Conservation (phyloP, 805 yeast genomes). For the Candida peoriensis region DNA sequence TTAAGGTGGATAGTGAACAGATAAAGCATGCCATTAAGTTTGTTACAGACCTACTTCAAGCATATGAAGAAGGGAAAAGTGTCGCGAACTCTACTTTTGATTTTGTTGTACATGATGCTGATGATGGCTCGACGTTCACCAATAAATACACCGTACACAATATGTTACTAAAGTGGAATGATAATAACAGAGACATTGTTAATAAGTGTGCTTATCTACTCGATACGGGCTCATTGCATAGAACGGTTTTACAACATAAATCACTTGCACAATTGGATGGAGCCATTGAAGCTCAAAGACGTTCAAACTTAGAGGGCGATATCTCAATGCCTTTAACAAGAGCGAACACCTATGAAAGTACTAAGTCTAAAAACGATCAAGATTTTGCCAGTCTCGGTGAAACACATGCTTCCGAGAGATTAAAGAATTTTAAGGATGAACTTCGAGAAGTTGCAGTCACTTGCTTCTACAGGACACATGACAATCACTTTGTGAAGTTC, state of each 20-base stretch:
- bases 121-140: constrained; percentile 16
- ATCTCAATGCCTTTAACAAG: constrained; percentile 12
- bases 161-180: constrained; percentile 76
- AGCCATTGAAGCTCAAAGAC: constrained; percentile 35
- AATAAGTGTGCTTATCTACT: constrained; percentile 52
- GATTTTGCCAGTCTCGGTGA: constrained; percentile 5
- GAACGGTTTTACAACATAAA: constrained; percentile 40
- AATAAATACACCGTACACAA: constrained; percentile 73
- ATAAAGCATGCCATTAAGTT: constrained; percentile 17
- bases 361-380: constrained; percentile 6
- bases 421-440: constrained; percentile 47
- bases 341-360: constrained; percentile 15
- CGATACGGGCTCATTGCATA: constrained; percentile 37
- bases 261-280: constrained; percentile 48
- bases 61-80: constrained; percentile 4
- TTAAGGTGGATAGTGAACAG: constrained; percentile 21
- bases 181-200: constrained; percentile 56
- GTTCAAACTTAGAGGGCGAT: constrained; percentile 12
- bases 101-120: constrained; percentile 11
- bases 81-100: constrained; percentile 8
- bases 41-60: constrained; percentile 10
- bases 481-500: constrained; percentile 61
- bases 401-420: constrained; percentile 23
- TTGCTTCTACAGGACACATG: constrained; percentile 33
- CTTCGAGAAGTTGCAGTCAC: constrained; percentile 36